Conservation (phyloP, 2,329 filamentous ascomycete species). For the Fusarium penzigii region DNA sequence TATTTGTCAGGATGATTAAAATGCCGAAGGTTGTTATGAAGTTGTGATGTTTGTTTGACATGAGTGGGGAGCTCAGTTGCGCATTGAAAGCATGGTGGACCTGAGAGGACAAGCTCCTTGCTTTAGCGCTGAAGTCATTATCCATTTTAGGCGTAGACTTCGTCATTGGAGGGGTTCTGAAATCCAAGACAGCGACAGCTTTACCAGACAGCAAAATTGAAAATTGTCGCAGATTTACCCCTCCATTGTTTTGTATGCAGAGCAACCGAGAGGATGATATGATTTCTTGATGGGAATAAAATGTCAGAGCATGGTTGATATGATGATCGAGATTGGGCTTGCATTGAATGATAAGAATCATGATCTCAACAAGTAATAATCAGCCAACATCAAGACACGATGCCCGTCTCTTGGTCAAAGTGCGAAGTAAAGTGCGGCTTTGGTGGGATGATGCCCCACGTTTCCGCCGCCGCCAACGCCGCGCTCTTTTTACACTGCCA, state of each 20-base stretch:
- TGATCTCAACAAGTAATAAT: background rate
- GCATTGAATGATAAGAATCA: background rate
- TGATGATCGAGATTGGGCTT: background rate
- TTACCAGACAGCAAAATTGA: background rate
- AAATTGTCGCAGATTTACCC: background rate
- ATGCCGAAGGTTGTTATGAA: constrained; percentile 1
- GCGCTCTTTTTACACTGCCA: constrained; percentile 1
- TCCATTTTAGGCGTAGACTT: constrained; percentile 15
- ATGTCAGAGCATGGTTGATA: background rate
- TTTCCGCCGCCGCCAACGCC: constrained; percentile 13
- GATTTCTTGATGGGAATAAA: background rate
- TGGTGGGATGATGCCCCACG: constrained; percentile 28
- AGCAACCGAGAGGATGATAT: background rate
- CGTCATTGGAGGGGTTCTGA: constrained; percentile 24
- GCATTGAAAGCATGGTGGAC: background rate
- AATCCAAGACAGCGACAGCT: background rate
- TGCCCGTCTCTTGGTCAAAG: background rate
- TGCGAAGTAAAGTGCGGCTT: constrained; percentile 14
- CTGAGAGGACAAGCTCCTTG: constrained; percentile 5
- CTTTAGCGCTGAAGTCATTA: constrained; percentile 4
- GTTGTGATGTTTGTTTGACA: background rate
- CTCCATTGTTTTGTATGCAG: background rate
- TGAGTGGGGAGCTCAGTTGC: too few relatives aligned
- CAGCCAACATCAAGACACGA: background rate
- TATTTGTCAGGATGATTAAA: too few relatives aligned